Evolutionary conservation across 441 rosid species (phyloP), one percentile per base, ranked within the genome.

Genomic region (Arabidopsis lyrata): DNA sequence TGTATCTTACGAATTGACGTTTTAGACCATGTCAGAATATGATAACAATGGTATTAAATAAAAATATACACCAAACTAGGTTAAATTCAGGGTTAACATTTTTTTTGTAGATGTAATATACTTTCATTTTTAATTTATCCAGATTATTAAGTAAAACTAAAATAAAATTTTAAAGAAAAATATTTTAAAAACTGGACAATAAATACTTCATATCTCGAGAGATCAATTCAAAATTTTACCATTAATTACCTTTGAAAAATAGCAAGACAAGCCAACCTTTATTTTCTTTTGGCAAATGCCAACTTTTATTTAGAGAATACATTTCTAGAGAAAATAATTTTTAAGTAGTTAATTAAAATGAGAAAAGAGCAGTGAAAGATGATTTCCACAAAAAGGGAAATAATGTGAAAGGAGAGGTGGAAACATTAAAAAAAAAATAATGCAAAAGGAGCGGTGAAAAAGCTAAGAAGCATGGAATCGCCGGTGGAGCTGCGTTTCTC

Each of bases 1-100:
- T 62, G 7, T 39, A 39, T 49, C 10, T 56, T 64, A 73, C 5
- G 48, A 59, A 16, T 22, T 58, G 61, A 74, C 54, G 67, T 66
- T 66, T 39, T 55, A 5, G 41, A 73, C 49, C 32, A 45, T 56
- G 64, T 73, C 71, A 63, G 55, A 18, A 16, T 38, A 14, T 60
- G 41, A 12, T 49, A 70, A 60, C 49, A 36, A 9, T 44, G 27
- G 20, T 45, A 29, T 59, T 29, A 29, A 29, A 22, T 2, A 29
- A 29, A 29, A 4, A 29, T 4, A 29, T 29, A 22, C 4, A 4
- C 4, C 0, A 3, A 29, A 29, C 4, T 29, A 29, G 31, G 4
- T 29, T 29, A 29, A 4, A 29, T 24, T 3, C 27, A 24, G 27
- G 0, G 27, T 24, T 24, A 24, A 24, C 27, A 24, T 24, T 24